Evolutionary conservation across 371 early-diverging fungal species (phyloP).

Genomic region (Mortierella sp.): DNA sequence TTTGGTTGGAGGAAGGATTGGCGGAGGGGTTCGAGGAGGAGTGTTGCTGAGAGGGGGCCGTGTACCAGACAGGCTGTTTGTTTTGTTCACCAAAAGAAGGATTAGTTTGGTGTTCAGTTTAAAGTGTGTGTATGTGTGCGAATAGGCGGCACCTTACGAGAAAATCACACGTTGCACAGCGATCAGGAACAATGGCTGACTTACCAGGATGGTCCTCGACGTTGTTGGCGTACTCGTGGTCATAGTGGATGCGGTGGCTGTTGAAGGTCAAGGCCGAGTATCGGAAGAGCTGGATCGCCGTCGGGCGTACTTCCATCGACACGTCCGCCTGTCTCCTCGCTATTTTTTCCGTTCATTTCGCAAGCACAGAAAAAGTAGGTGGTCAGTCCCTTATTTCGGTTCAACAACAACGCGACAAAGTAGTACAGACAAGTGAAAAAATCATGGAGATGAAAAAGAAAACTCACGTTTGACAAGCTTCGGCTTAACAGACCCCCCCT

Average conservation of each 20-base stretch:
- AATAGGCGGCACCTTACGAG: neutral
- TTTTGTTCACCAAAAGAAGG: neutral
- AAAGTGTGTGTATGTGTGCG: neutral
- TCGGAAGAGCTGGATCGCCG: conserved; percentile 81
- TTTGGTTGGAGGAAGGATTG: conserved; percentile 53
- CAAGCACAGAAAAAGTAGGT: neutral
- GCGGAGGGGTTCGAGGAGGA: conserved; percentile 72
- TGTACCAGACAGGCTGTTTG: conserved; percentile 79
- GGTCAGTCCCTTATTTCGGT: conserved; percentile 4
- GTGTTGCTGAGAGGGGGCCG: conserved; percentile 85
- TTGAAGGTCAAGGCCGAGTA: conserved; percentile 92
- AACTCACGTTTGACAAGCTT: conserved; percentile 53
- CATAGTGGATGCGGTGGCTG: conserved; percentile 89
- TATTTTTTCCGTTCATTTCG: conserved; percentile 12
- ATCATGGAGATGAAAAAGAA: neutral
- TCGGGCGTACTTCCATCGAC: conserved; percentile 65
- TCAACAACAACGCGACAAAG: neutral
- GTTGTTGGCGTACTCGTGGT: conserved; percentile 75
- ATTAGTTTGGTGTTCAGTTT: conserved; percentile 24
- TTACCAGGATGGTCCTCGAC: conserved; percentile 81
- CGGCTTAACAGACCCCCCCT: conserved; percentile 23
- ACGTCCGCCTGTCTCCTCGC: conserved; percentile 71
- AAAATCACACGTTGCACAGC: too few relatives aligned
- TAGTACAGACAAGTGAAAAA: neutral
- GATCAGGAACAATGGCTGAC: conserved; percentile 4